Percentiles rank a stretch among this genome's conserved stretches.
phyloP scores from a whole-genome alignment of 257 asterid genomes.

The Salvia hispanica region DNA sequence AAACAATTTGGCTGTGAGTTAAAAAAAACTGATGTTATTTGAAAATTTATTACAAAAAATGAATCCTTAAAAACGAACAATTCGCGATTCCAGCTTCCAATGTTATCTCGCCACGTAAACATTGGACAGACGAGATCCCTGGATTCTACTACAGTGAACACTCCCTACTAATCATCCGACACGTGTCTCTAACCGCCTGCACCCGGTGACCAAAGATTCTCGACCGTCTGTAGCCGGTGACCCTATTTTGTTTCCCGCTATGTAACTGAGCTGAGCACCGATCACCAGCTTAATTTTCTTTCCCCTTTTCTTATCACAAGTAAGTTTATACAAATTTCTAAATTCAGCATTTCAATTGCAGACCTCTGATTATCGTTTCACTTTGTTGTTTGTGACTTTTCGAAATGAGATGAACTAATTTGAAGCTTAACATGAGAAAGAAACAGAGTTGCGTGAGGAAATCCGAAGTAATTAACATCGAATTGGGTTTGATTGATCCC shows the following conservation, averaged over 20 bases:
- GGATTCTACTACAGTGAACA: no score
- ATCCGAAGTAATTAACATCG: conserved; percentile 22
- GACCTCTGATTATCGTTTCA: not conserved
- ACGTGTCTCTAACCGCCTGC: conserved; percentile 51
- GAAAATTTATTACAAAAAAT: no score
- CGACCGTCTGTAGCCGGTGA: conserved; percentile 50
- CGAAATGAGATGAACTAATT: conserved; percentile 38
- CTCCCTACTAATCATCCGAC: conserved; percentile 31
- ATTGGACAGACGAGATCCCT: no score
- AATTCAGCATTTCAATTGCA: conserved; percentile 1
- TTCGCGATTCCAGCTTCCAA: no score
- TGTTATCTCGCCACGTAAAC: no score
- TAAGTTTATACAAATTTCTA: conserved; percentile 7
- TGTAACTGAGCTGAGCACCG: conserved; percentile 43
- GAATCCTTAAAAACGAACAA: no score
- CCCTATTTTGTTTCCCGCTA: conserved; percentile 53
- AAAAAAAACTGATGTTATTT: no score
- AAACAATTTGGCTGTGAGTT: no score
- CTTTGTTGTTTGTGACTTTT: conserved; percentile 12
- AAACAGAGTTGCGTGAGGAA: not conserved
- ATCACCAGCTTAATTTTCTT: conserved; percentile 9
- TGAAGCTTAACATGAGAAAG: conserved; percentile 27
- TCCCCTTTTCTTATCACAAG: conserved; percentile 2
- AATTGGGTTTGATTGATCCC: conserved; percentile 37
- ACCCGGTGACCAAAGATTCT: conserved; percentile 39